Evolutionary conservation across 345 rosid genomes (phyloP).

Genomic region (Orychophragmus violaceus): DNA sequence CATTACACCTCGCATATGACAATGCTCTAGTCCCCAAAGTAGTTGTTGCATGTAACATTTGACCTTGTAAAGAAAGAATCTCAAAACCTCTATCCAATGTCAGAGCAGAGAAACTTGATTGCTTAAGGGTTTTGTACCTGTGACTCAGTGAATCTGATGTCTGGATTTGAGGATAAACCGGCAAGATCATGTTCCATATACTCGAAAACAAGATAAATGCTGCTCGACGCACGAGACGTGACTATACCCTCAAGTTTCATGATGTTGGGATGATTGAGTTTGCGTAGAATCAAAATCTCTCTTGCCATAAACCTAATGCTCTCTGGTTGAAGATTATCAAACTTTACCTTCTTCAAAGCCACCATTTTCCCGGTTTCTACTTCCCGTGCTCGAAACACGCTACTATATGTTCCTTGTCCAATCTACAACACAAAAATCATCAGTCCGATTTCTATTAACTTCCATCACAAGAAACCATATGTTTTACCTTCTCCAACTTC

Average conservation of each 20-base stretch:
- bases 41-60: conserved; percentile 84
- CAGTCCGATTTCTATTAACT: neutral
- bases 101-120: neutral
- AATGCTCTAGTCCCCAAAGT: conserved; percentile 60
- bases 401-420: conserved; percentile 91
- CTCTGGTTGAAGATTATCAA: conserved; percentile 65
- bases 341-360: conserved; percentile 73
- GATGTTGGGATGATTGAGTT: conserved; percentile 74
- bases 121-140: conserved; percentile 35
- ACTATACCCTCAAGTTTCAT: conserved; percentile 65
- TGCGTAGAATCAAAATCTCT: conserved; percentile 64
- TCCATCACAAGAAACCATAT: conserved; percentile 9
- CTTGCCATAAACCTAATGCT: conserved; percentile 81
- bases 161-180: conserved; percentile 50
- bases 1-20: conserved; percentile 62
- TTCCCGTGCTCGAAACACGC: conserved; percentile 68
- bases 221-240: conserved; percentile 55
- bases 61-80: conserved; percentile 24
- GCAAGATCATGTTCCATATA: conserved; percentile 88
- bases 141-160: conserved; percentile 51
- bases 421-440: conserved; percentile 35
- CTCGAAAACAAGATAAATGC: conserved; percentile 70
- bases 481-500: conserved; percentile 67
- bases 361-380: conserved; percentile 60
- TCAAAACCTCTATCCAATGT: neutral